These are phyloP conservation scores for Microbotryum saponariae DNA, from an alignment of 1,284 basidiomycete species.

Conservation along the genomic window DNA sequence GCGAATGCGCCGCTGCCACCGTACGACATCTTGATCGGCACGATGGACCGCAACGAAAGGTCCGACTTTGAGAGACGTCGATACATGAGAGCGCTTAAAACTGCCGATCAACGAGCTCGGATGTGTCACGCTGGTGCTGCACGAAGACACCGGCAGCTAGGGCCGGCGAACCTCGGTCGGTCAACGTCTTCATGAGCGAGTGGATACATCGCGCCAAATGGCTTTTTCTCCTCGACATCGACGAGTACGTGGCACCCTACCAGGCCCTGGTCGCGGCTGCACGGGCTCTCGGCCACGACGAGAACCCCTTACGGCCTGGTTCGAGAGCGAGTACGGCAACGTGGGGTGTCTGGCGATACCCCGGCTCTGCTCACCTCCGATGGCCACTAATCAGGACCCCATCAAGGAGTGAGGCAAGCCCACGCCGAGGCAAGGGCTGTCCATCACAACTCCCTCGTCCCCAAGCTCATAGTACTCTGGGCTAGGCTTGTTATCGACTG, in stretches of 20 bases:
- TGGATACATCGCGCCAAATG: neutral
- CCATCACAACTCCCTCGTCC: conserved; percentile 5
- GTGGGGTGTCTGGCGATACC: conserved; percentile 5
- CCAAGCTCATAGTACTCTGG: conserved; percentile 1
- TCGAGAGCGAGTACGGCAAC: neutral
- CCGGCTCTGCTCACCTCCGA: neutral
- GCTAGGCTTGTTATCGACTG: neutral
- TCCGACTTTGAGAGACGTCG: neutral
- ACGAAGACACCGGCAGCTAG: neutral
- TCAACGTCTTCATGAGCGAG: conserved; percentile 1
- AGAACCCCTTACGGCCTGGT: neutral
- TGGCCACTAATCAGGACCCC: neutral
- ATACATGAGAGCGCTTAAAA: neutral
- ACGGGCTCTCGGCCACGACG: neutral
- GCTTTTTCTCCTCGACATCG: conserved; percentile 9
- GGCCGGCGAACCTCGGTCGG: neutral
- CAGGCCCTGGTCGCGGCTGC: neutral
- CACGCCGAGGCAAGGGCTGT: conserved; percentile 1
- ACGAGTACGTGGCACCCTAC: conserved; percentile 6
- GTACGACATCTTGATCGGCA: conserved; percentile 8
- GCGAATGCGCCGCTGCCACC: neutral
- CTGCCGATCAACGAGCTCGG: conserved; percentile 6
- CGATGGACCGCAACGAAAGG: conserved; percentile 11
- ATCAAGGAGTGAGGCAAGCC: neutral
- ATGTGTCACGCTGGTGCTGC: conserved; percentile 2